Base-by-base conservation (phyloP, 2,329 filamentous ascomycete genomes). In the Pseudopithomyces maydicus region DNA sequence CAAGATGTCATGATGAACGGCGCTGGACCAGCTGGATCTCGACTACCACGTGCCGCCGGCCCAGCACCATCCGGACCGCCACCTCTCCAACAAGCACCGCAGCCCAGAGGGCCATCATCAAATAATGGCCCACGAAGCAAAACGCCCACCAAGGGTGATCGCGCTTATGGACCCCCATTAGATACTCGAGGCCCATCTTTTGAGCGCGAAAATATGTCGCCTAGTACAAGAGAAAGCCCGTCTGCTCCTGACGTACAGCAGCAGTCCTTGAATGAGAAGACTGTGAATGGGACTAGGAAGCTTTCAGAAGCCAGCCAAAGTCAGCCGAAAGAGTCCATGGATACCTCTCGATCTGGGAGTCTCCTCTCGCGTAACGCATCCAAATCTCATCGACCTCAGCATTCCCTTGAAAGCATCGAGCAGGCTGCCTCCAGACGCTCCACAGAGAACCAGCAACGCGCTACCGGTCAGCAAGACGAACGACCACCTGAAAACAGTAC, bases 321-420 rank as follows among this genome's bases (percentile, higher is more conserved):
- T 22, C 65, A 70, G 10, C 67, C 62, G 11, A 76, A 77, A 51
- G 68, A 73, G 36, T 75, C 73, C 4, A 71, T 74, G 58, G 74
- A 77, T 11, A 74, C 68, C 1, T 59, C 68, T 8, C 61, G 74
- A 41, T 74, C 73, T 12, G 69, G 61, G 23, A 76, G 73, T 51
- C 57, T 68, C 23, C 57, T 68, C 20, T 76, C 74, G 6, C 67
- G 75, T 17, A 74, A 68, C 51, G 69, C 74, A 7, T 74, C 73
- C 41, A 70, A 69, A 51, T 77, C 79, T 3, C 77, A 84, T 23
- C 83, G 85, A 42, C 84, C 85, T 61, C 81, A 82, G 35, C 88
- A 89, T 69, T 83, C 83, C 65, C 79, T 90, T 12, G 91, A 95
- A 62, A 90, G 85, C 66, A 84, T 83, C 2, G 83, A 75, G 35